Conservation (phyloP, 2,329 filamentous ascomycete genomes). For the Diaporthe humulicola region DNA sequence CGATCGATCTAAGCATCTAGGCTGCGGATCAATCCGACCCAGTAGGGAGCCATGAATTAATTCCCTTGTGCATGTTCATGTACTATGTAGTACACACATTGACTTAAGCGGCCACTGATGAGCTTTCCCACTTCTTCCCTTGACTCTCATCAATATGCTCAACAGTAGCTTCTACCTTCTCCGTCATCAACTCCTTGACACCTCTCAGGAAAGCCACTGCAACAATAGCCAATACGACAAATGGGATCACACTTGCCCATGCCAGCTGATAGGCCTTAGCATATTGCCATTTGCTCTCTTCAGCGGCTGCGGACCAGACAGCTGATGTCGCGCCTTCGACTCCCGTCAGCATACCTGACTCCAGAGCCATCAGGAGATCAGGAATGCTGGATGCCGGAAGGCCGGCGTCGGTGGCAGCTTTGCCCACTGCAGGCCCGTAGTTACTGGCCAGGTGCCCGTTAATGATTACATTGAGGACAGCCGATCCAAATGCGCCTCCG, state of each 20-base stretch:
- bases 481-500: slow-evolving; percentile 66
- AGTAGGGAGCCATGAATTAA: too few species aligned
- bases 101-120: background rate
- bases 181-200: slow-evolving; percentile 66
- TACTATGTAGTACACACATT: background rate
- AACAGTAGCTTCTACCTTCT: slow-evolving; percentile 66
- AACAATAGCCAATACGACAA: slow-evolving; percentile 62
- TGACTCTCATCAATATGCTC: slow-evolving; percentile 49
- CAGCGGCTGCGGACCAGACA: slow-evolving; percentile 53
- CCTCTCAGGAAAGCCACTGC: slow-evolving; percentile 59
- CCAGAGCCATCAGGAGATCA: slow-evolving; percentile 55
- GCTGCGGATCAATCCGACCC: background rate
- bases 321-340: slow-evolving; percentile 53
- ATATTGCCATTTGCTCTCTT: slow-evolving; percentile 59
- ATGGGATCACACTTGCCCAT: slow-evolving; percentile 64
- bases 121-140: background rate
- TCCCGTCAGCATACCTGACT: slow-evolving; percentile 47
- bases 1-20: background rate
- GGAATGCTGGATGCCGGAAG: slow-evolving; percentile 54
- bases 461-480: slow-evolving; percentile 65
- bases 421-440: slow-evolving; percentile 55
- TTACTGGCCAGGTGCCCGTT: slow-evolving; percentile 58
- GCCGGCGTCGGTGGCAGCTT: slow-evolving; percentile 58
- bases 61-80: background rate
- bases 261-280: slow-evolving; percentile 62